phyloP scores from a whole-genome alignment of 805 yeast genomes.

The Candida ortonii region DNA sequence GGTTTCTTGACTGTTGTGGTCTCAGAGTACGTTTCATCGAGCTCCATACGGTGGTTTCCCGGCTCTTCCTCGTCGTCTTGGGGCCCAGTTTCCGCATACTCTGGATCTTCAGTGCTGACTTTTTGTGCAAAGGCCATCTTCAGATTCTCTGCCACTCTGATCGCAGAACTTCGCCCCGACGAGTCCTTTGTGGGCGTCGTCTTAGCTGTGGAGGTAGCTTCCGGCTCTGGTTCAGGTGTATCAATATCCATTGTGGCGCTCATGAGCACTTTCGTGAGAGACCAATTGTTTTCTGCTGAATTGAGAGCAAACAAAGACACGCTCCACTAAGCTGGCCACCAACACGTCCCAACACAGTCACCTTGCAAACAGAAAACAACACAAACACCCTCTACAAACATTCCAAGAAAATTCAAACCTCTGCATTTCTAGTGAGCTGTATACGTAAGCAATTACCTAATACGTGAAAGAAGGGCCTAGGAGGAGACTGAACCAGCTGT shows the following conservation, averaged over 20 bases:
- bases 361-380: too few relatives aligned
- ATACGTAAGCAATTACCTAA: constrained; percentile 4
- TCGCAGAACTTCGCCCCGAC: constrained; percentile 9
- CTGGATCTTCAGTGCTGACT: constrained; percentile 1
- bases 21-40: constrained; percentile 3
- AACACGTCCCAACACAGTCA: background rate
- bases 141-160: constrained; percentile 10
- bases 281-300: too few relatives aligned
- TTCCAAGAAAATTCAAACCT: too few relatives aligned
- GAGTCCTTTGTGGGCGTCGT: constrained; percentile 9
- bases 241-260: too few relatives aligned
- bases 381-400: too few relatives aligned
- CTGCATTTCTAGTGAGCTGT: too few relatives aligned
- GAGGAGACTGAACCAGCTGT: too few relatives aligned
- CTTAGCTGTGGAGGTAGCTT: constrained; percentile 15
- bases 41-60: constrained; percentile 9
- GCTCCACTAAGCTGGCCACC: too few relatives aligned
- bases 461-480: too few relatives aligned
- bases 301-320: too few relatives aligned
- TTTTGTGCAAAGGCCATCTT: constrained; percentile 1
- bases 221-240: constrained; percentile 13
- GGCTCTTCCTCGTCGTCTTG: constrained; percentile 9
- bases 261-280: too few relatives aligned
- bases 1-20: constrained; percentile 3
- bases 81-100: constrained; percentile 8